Evolutionary conservation across 805 yeast species (phyloP).

Genomic region (Blastobotrys peoriensis): DNA sequence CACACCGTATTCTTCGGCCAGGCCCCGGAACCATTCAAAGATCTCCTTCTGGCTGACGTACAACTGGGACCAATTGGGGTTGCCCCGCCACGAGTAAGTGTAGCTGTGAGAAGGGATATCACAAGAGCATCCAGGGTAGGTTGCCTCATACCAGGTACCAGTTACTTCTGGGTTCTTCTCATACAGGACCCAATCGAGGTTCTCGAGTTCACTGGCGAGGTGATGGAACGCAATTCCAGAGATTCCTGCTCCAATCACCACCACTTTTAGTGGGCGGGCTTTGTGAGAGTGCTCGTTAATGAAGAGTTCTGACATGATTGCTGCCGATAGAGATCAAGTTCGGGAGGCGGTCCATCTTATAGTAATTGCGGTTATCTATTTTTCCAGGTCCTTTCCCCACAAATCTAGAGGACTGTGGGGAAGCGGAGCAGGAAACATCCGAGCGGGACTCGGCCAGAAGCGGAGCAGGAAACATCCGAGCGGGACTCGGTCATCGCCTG

Average conservation of each 20-base stretch:
- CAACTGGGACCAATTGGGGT: slow-evolving; percentile 22
- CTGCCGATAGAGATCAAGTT: too few species aligned
- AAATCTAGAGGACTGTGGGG: too few species aligned
- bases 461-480: too few species aligned
- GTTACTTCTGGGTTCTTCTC: slow-evolving; percentile 24
- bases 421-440: too few species aligned
- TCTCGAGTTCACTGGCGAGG: slow-evolving; percentile 16
- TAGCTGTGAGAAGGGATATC: slow-evolving; percentile 24
- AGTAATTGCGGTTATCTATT: too few species aligned
- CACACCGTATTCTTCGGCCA: slow-evolving; percentile 21
- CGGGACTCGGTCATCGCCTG: too few species aligned
- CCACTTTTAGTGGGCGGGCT: slow-evolving; percentile 10
- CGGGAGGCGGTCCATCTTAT: too few species aligned
- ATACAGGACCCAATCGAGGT: slow-evolving; percentile 21
- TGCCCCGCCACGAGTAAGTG: slow-evolving; percentile 23
- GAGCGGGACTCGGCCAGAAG: too few species aligned
- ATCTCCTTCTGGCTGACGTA: slow-evolving; percentile 21
- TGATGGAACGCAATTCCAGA: slow-evolving; percentile 23
- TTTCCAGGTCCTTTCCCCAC: too few species aligned
- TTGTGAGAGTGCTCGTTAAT: background rate
- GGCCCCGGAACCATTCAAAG: slow-evolving; percentile 17
- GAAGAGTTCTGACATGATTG: too few species aligned
- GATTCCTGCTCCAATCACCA: slow-evolving; percentile 25
- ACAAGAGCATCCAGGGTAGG: slow-evolving; percentile 20
- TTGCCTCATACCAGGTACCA: slow-evolving; percentile 22